Conservation (phyloP, 192 early-diverging fungal species). For the Linderina pennispora region DNA sequence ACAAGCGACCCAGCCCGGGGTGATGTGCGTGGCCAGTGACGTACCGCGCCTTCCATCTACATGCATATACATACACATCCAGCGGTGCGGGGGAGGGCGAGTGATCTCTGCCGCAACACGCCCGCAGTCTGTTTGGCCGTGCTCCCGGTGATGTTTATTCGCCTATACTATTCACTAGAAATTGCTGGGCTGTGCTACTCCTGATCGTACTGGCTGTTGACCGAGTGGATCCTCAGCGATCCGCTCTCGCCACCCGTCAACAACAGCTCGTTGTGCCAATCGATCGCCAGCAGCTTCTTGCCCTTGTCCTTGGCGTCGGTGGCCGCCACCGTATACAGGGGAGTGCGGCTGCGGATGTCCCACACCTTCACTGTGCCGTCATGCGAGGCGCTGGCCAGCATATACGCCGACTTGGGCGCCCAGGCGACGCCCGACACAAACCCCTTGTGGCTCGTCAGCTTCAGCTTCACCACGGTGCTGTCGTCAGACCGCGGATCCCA, state of each 20-base stretch:
- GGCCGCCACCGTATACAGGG: slow-evolving; percentile 67
- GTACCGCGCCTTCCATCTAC: too few species aligned
- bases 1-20: too few species aligned
- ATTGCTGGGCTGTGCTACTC: too few species aligned
- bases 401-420: slow-evolving; percentile 69
- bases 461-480: slow-evolving; percentile 66
- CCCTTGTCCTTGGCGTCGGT: slow-evolving; percentile 26
- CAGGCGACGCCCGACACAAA: slow-evolving; percentile 83
- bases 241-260: slow-evolving; percentile 44
- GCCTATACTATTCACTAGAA: too few species aligned
- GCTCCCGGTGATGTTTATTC: too few species aligned
- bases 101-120: too few species aligned
- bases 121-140: too few species aligned
- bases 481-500: slow-evolving; percentile 88
- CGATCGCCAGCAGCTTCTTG: slow-evolving; percentile 46
- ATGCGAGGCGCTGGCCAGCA: slow-evolving; percentile 78
- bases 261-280: slow-evolving; percentile 41
- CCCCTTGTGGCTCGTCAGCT: slow-evolving; percentile 69
- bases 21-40: too few species aligned
- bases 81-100: too few species aligned
- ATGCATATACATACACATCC: too few species aligned
- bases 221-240: slow-evolving; percentile 41
- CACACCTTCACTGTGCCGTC: slow-evolving; percentile 85
- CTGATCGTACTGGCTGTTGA: slow-evolving; percentile 28
- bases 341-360: slow-evolving; percentile 87